phyloP scores from a whole-genome alignment of 805 yeast genomes.

The Scheffersomyces lignosus region DNA sequence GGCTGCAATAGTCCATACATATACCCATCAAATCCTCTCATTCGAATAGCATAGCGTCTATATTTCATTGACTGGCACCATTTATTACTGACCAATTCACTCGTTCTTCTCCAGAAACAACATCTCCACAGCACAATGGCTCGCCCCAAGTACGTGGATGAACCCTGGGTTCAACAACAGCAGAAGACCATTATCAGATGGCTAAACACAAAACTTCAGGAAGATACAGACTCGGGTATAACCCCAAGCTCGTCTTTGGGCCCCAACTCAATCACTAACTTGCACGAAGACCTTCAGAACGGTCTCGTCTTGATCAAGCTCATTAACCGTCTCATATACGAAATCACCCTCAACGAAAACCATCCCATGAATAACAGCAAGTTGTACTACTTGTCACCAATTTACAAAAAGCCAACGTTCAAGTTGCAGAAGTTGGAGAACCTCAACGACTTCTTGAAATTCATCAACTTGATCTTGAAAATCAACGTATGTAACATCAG shows the following conservation, averaged over 20 bases:
- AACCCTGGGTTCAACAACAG: conserved; percentile 44
- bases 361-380: conserved; percentile 11
- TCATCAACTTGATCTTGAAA: conserved; percentile 37
- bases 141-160: no score
- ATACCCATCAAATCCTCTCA: no score
- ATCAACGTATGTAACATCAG: conserved; percentile 45
- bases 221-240: conserved; percentile 4
- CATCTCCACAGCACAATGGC: no score
- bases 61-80: no score
- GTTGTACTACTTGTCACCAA: conserved; percentile 27
- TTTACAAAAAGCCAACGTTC: conserved; percentile 38
- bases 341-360: conserved; percentile 15
- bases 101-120: no score
- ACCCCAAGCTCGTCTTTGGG: conserved; percentile 2
- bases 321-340: conserved; percentile 31
- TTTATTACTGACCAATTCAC: no score
- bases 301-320: conserved; percentile 42
- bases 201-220: conserved; percentile 42
- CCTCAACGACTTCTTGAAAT: conserved; percentile 42
- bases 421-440: conserved; percentile 50
- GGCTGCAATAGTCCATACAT: no score
- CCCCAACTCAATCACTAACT: conserved; percentile 14
- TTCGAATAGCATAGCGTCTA: no score
- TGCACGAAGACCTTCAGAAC: conserved; percentile 36
- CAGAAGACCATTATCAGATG: conserved; percentile 51